phyloP scores from a whole-genome alignment of 1,139 yeast genomes.

The Blastobotrys serpentis region DNA sequence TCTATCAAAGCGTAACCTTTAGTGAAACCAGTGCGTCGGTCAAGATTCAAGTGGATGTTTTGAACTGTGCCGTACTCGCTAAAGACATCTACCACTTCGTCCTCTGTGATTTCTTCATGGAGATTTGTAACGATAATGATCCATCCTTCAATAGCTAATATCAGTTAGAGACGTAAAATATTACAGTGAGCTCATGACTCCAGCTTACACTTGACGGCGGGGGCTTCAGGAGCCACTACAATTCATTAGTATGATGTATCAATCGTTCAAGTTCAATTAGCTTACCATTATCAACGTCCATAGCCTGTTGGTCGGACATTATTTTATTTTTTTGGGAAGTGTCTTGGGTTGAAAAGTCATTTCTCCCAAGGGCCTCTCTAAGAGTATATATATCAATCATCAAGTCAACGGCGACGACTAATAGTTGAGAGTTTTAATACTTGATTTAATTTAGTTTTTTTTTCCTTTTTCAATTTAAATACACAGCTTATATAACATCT shows the following conservation, averaged over 20 bases:
- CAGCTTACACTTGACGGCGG: conserved; percentile 14
- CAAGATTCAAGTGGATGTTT: conserved; percentile 44
- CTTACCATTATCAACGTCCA: conserved; percentile 9
- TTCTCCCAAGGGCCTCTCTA: background rate
- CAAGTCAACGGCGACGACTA: too few species aligned
- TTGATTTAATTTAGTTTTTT: background rate
- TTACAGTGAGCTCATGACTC: background rate
- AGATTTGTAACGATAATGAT: conserved; percentile 43
- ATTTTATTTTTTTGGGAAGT: background rate
- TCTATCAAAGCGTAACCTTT: conserved; percentile 48
- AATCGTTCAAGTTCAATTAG: background rate
- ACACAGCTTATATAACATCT: background rate
- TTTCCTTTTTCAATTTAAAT: background rate
- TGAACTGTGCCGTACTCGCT: conserved; percentile 44
- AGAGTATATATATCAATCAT: too few species aligned
- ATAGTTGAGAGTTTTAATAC: background rate
- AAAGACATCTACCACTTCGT: conserved; percentile 44
- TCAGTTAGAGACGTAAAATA: background rate
- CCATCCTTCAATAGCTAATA: conserved; percentile 44
- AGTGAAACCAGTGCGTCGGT: conserved; percentile 46
- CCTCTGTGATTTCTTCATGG: conserved; percentile 50
- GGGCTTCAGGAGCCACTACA: conserved; percentile 6
- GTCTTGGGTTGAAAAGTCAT: background rate
- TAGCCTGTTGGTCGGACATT: conserved; percentile 3
- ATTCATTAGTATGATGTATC: background rate